Evolutionary conservation across 139 green algal genomes (phyloP).

Genomic region (Diplosphaera chodatii): DNA sequence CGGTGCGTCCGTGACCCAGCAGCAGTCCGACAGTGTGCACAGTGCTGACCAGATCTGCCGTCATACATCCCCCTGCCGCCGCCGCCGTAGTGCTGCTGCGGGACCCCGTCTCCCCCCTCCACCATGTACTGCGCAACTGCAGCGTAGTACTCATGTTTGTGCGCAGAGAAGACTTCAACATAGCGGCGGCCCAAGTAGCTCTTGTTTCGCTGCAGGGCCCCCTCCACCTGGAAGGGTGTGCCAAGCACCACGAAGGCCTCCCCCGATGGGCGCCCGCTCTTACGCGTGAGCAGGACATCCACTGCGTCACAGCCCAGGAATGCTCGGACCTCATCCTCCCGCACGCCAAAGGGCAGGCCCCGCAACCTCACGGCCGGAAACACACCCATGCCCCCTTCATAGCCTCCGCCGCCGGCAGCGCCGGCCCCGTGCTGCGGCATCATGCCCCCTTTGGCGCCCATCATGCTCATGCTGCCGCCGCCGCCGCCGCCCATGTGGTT

Average conservation of each 20-base stretch:
- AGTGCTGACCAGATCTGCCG: background rate
- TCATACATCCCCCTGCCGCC: conserved; percentile 13
- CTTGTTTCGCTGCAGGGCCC: conserved; percentile 64
- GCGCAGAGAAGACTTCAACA: conserved; percentile 71
- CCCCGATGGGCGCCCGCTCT: conserved; percentile 57
- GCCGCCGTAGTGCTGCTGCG: background rate
- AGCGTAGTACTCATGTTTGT: conserved; percentile 72
- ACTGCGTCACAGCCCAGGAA: conserved; percentile 70
- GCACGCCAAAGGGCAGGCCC: conserved; percentile 71
- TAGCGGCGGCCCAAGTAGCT: conserved; percentile 73
- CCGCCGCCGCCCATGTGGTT: too few species aligned
- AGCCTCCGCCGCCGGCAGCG: too few species aligned
- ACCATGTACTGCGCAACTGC: conserved; percentile 24
- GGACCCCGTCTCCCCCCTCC: background rate
- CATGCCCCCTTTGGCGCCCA: background rate
- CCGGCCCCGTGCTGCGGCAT: background rate
- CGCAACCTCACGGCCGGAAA: conserved; percentile 65
- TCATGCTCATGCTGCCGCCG: background rate
- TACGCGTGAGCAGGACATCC: conserved; percentile 64
- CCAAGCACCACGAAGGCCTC: conserved; percentile 69
- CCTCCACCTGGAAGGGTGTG: conserved; percentile 51
- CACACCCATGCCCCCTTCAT: background rate
- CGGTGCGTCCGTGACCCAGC: too few species aligned
- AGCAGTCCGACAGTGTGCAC: too few species aligned
- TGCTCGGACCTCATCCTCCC: conserved; percentile 64